Evolutionary conservation across 2,329 filamentous ascomycete species (phyloP).

Genomic region (Colletotrichum noveboracense): DNA sequence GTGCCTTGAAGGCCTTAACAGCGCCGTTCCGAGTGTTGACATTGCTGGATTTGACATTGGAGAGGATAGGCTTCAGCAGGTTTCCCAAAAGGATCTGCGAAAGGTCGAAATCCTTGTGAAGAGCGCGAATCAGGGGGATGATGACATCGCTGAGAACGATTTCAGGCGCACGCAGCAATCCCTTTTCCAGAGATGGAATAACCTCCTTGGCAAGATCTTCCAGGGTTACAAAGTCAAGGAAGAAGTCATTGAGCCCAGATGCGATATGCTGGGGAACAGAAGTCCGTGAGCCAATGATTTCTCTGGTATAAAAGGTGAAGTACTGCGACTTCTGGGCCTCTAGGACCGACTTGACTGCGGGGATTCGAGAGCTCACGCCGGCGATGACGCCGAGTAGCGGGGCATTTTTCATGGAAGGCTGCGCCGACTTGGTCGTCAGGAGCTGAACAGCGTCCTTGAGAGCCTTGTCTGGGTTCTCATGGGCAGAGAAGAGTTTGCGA

Average conservation of each 20-base stretch:
- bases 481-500: slow-evolving; percentile 71
- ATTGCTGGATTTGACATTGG: slow-evolving; percentile 92
- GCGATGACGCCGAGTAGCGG: slow-evolving; percentile 84
- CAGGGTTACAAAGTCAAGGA: slow-evolving; percentile 72
- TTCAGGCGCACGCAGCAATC: slow-evolving; percentile 86
- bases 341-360: slow-evolving; percentile 65
- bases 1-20: slow-evolving; percentile 72
- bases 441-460: slow-evolving; percentile 67
- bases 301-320: slow-evolving; percentile 83
- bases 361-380: slow-evolving; percentile 80
- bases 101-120: slow-evolving; percentile 76
- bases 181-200: slow-evolving; percentile 85
- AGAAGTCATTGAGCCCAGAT: slow-evolving; percentile 81
- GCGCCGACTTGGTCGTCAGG: slow-evolving; percentile 71
- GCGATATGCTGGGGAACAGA: slow-evolving; percentile 75
- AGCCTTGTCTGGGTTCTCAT: slow-evolving; percentile 62
- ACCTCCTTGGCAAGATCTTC: slow-evolving; percentile 80
- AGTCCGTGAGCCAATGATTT: slow-evolving; percentile 81
- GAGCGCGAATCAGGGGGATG: slow-evolving; percentile 71
- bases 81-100: slow-evolving; percentile 74
- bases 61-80: slow-evolving; percentile 85
- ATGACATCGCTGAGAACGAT: slow-evolving; percentile 83
- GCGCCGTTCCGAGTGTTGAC: slow-evolving; percentile 76
- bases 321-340: slow-evolving; percentile 73
- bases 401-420: slow-evolving; percentile 72